Evolutionary conservation across 257 asterid species (phyloP), one percentile per base, ranked within the genome.

Genomic region (Oldenlandia corymbosa): DNA sequence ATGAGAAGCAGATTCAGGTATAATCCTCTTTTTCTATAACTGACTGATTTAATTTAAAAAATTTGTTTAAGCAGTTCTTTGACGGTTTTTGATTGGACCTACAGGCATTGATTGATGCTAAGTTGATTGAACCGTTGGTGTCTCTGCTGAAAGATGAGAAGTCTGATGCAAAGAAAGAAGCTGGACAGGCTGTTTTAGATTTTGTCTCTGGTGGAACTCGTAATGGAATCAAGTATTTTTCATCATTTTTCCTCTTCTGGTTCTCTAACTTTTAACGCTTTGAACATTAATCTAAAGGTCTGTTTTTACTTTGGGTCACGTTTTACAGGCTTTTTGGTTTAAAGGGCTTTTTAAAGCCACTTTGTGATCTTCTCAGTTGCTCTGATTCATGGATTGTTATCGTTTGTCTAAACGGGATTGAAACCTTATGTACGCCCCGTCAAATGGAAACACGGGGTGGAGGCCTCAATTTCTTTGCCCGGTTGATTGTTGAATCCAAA

Each of bases 171-270:
- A 91, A 91, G 86, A 91, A 88, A 82, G 98, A 91, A 75, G 96
- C 96, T 66, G 94, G 96, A 50, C 88, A 96, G 95, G 95, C 96
- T 59, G 78, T 88, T 27, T 88, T 94, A 71, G 88, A 91, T 75
- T 96, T 96, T 55, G 88, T 96, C 2, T 91, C 98, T 2, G 98
- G 98, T 69, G 98, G 98, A 71, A 73, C 83, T 70, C 72, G 83
- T 32, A 95, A 91, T 63, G 96, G 88, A 69, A 91, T 88, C 77
- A 69, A 74, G 98, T 91, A 84, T 39, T 63, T 47, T 7, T 18
- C 28, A 41, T 56, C 26, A 16, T 58, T 50, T 50, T 56, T n/a
- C n/a, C 31, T 30, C 46, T 39, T 28, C 60, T 66, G 31, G 58
- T 14, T 37, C n/a, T n/a, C n/a, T 69, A 30, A 18, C 26, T 12